These are phyloP conservation scores for Epichloe amarillans DNA, from an alignment of 2,329 filamentous ascomycete species.

Conservation along the genomic window DNA sequence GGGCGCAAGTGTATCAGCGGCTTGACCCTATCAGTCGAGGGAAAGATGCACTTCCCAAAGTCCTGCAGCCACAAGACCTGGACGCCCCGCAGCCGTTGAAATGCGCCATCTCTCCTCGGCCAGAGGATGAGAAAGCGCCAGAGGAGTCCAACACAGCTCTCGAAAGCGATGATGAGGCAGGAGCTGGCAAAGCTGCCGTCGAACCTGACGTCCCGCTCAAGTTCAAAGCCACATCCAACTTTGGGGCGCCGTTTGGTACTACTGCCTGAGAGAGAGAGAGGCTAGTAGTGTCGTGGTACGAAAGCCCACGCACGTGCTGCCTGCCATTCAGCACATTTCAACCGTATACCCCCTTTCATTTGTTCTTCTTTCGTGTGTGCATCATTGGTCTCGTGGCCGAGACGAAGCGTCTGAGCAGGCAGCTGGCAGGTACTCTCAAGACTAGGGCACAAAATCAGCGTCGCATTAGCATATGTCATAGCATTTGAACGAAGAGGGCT, in stretches of 20 bases:
- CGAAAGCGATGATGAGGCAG: constrained; percentile 14
- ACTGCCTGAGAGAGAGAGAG: constrained; percentile 1
- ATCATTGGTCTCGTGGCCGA: background rate
- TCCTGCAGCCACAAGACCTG: constrained; percentile 14
- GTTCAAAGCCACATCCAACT: constrained; percentile 32
- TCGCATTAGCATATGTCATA: constrained; percentile 3
- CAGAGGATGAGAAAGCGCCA: constrained; percentile 11
- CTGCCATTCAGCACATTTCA: background rate
- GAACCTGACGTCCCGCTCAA: constrained; percentile 32
- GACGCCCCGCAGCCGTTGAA: constrained; percentile 1
- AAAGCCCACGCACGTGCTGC: background rate
- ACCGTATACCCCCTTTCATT: constrained; percentile 3
- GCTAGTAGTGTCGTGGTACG: background rate
- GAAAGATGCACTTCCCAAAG: constrained; percentile 33
- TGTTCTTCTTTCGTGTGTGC: background rate
- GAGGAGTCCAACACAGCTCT: constrained; percentile 2
- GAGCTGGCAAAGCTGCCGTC: constrained; percentile 14
- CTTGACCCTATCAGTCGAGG: constrained; percentile 35
- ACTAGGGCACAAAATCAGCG: background rate
- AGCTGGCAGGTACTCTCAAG: background rate
- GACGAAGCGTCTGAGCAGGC: background rate
- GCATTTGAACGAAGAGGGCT: background rate
- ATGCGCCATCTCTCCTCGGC: background rate
- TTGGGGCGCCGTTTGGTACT: constrained; percentile 32
- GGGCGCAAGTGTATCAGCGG: constrained; percentile 35